Conservation (phyloP, 345 rosid genomes). For the Sisymbrium altissimum region DNA sequence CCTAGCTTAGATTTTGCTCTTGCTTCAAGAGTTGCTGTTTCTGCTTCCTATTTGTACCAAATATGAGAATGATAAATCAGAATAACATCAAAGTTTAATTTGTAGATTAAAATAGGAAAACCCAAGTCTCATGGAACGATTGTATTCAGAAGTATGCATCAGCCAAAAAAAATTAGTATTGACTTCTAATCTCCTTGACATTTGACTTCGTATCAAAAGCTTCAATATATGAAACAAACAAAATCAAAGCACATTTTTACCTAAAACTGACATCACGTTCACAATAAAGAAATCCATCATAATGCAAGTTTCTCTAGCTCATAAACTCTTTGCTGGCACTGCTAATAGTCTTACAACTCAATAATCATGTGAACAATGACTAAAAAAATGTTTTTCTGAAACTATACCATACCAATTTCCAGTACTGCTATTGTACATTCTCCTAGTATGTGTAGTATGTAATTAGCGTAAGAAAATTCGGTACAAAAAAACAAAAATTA, state of each 20-base stretch:
- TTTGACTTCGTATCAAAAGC: constrained; percentile 10
- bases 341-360: background rate
- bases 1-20: constrained; percentile 73
- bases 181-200: constrained; percentile 11
- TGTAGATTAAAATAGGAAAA: constrained; percentile 13
- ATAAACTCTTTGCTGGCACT: background rate
- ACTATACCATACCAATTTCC: background rate
- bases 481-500: too few species aligned
- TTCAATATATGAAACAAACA: constrained; percentile 9
- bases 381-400: constrained; percentile 1
- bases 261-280: background rate
- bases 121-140: background rate
- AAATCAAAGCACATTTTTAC: background rate
- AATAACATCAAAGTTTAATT: constrained; percentile 5
- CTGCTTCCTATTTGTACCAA: constrained; percentile 64
- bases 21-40: constrained; percentile 89
- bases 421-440: constrained; percentile 2
- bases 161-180: constrained; percentile 9
- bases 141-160: constrained; percentile 14
- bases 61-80: constrained; percentile 20
- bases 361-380: background rate
- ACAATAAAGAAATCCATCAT: background rate
- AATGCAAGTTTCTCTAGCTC: background rate
- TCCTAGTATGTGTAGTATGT: too few species aligned
- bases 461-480: too few species aligned